Base-by-base conservation (phyloP, 257 asterid genomes). In the Scutellaria galericulata region DNA sequence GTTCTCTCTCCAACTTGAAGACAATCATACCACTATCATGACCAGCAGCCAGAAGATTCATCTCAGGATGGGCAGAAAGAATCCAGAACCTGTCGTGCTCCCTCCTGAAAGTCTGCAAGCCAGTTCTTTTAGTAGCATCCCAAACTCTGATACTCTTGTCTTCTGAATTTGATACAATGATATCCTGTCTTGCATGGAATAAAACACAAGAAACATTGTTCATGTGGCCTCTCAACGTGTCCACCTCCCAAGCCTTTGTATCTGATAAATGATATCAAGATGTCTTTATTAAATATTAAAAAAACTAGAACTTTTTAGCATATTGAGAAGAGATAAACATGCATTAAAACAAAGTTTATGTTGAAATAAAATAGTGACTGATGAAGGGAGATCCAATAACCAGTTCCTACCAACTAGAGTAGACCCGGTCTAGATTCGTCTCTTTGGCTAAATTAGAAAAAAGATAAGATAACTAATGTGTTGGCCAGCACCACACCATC, bases 211-310 rank as follows among this genome's bases (percentile, higher is more conserved):
- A 95, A 11, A 95, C 99, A 64, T 95, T 95, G 86, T 95, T 95
- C 97, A 88, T 86, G 81, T 92, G 99, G 68, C 98, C 98, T 82
- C 99, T 90, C 91, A 95, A 71, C 0, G 97, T 95, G 85, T 95
- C 99, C 82, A 95, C 98, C 81, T 95, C 99, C 99, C 99, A 95
- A 72, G 99, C 99, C 88, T 92, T 95, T 11, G 99, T 90, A 83
- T 95, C 98, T 95, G 90, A 66, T 46, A 68, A 68, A 42, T 70
- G 57, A 78, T 13, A 54, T 40, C 31, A 71, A 55, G 66, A 22
- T 47, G 11, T 61, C 67, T 39, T 47, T 35, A 15, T n/a, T 41
- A 35, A 68, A 60, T 61, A 35, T 46, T 50, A 64, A 73, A 68
- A 35, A 1, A n/a, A n/a, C 12, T 8, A 58, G n/a, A 35, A 37